These are phyloP conservation scores for Lachancea fermentati DNA, from an alignment of 805 yeast species.

Conservation along the genomic window DNA sequence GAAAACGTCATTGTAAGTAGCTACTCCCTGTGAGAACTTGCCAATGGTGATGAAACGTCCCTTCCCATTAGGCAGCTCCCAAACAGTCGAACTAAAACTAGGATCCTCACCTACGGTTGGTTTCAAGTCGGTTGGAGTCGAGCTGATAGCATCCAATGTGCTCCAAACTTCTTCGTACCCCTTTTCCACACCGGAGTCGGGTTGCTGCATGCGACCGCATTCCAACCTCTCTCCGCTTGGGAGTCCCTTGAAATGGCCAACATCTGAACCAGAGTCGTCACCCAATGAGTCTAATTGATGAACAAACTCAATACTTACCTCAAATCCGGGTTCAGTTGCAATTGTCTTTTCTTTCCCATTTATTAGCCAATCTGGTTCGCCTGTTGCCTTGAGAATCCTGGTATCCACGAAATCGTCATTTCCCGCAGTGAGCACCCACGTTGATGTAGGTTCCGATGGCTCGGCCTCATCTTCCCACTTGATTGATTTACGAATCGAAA, in stretches of 20 bases:
- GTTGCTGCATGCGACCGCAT: constrained; percentile 46
- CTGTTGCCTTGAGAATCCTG: constrained; percentile 16
- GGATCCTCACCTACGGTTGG: neutral
- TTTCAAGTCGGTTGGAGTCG: constrained; percentile 29
- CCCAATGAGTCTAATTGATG: constrained; percentile 6
- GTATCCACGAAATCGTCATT: constrained; percentile 44
- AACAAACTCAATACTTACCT: constrained; percentile 7
- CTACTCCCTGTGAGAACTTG: constrained; percentile 48
- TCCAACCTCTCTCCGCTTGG: constrained; percentile 42
- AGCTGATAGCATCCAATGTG: constrained; percentile 37
- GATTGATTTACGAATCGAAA: constrained; percentile 45
- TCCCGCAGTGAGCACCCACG: constrained; percentile 45
- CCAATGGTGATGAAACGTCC: constrained; percentile 47
- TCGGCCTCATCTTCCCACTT: constrained; percentile 42
- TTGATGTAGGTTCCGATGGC: constrained; percentile 41
- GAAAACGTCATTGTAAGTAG: constrained; percentile 18
- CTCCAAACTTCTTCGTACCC: constrained; percentile 53
- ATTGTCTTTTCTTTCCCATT: constrained; percentile 30
- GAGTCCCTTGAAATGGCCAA: constrained; percentile 40
- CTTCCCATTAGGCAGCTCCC: constrained; percentile 20
- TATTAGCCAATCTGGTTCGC: constrained; percentile 19
- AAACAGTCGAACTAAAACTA: constrained; percentile 6
- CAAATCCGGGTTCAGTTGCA: constrained; percentile 15
- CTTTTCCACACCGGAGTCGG: constrained; percentile 37
- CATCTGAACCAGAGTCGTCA: constrained; percentile 31